Percentiles rank a stretch among this genome's conserved stretches.
Evolutionary conservation across 1,284 basidiomycete species (phyloP).

Genomic region (Trametes versicolor): DNA sequence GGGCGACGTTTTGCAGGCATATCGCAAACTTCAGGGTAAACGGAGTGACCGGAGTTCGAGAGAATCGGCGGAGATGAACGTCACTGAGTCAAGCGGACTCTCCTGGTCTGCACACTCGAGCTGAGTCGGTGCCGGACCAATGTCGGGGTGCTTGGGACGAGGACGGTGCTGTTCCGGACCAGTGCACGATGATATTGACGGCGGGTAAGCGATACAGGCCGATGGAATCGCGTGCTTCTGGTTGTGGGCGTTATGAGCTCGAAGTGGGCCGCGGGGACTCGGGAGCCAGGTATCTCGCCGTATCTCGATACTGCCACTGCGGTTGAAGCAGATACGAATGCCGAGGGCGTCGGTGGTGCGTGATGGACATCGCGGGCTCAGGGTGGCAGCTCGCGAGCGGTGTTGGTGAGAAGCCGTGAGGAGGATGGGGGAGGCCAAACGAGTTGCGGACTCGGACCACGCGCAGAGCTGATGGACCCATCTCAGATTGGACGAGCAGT

Average conservation of each 20-base stretch:
- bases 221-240: not conserved
- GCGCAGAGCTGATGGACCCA: slow-evolving; percentile 2
- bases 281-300: slow-evolving; percentile 8
- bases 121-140: not conserved
- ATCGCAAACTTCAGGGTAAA: slow-evolving; percentile 7
- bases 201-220: slow-evolving; percentile 12
- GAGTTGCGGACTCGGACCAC: slow-evolving; percentile 13
- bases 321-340: slow-evolving; percentile 17
- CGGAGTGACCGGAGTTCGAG: not conserved
- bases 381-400: not conserved
- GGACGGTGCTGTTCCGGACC: slow-evolving; percentile 1
- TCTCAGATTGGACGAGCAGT: slow-evolving; percentile 1
- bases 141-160: slow-evolving; percentile 7
- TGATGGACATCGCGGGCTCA: not conserved
- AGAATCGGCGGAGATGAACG: not conserved
- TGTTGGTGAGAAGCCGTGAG: slow-evolving; percentile 2
- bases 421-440: slow-evolving; percentile 6
- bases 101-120: not conserved
- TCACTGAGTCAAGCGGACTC: not conserved
- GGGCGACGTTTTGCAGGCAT: slow-evolving; percentile 1
- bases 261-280: not conserved
- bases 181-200: slow-evolving; percentile 10
- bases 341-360: not conserved
- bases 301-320: not conserved
- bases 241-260: slow-evolving; percentile 15